Evolutionary conservation across 2,329 filamentous ascomycete species (phyloP).

Genomic region (Trichoderma polysporum): DNA sequence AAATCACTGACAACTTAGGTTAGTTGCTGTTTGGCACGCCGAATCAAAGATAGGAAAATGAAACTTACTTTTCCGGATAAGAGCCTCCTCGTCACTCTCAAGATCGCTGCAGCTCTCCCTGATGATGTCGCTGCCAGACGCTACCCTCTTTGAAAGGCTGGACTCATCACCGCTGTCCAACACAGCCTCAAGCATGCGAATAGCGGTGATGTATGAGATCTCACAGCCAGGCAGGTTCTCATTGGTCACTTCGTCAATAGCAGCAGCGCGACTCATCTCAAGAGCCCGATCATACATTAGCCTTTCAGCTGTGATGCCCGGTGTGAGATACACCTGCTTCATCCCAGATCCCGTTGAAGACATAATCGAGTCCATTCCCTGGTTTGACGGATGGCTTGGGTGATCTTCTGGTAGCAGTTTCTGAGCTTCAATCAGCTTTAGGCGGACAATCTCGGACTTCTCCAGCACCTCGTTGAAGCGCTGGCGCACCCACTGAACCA

Average conservation of each 20-base stretch:
- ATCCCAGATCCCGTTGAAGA: conserved; percentile 62
- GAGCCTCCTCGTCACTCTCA: conserved; percentile 69
- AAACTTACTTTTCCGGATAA: conserved; percentile 68
- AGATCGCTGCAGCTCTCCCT: conserved; percentile 47
- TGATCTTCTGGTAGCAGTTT: conserved; percentile 80
- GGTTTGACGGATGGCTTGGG: conserved; percentile 80
- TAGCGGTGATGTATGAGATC: conserved; percentile 88
- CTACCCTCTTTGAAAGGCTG: conserved; percentile 33
- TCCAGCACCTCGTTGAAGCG: conserved; percentile 97
- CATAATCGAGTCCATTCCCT: conserved; percentile 57
- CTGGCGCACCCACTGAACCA: conserved; percentile 90
- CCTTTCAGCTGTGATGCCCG: conserved; percentile 91
- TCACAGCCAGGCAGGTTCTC: conserved; percentile 86
- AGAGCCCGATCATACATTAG: conserved; percentile 97
- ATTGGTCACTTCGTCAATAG: conserved; percentile 92
- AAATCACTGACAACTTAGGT: conserved; percentile 49
- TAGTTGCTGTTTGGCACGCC: neutral
- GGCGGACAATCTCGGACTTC: conserved; percentile 91
- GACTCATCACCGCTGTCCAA: conserved; percentile 75
- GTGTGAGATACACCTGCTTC: conserved; percentile 79
- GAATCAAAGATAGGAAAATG: neutral
- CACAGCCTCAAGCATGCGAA: conserved; percentile 92
- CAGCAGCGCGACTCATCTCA: conserved; percentile 93
- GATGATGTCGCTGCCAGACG: conserved; percentile 43
- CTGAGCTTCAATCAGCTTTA: conserved; percentile 84